Evolutionary conservation across 2,329 filamentous ascomycete genomes (phyloP).

Genomic region (Diaporthe batatas): DNA sequence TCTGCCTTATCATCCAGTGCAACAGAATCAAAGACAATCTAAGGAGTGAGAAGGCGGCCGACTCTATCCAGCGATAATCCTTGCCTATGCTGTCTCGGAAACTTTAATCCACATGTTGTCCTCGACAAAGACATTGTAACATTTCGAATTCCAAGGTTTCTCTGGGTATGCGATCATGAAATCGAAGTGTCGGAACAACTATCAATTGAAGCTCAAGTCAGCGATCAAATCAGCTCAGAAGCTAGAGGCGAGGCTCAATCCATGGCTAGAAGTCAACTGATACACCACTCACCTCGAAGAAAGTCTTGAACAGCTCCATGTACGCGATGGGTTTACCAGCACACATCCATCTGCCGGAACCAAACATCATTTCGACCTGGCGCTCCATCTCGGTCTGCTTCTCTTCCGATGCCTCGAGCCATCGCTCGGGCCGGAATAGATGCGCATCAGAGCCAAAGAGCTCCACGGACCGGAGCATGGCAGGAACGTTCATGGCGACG

Average conservation of each 20-base stretch:
- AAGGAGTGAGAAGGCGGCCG: background rate
- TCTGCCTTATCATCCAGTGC: no score
- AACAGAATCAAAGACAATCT: background rate
- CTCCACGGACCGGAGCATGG: slow-evolving; percentile 70
- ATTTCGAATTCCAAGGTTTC: slow-evolving; percentile 22
- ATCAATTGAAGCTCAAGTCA: background rate
- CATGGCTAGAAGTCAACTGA: background rate
- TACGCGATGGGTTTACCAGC: slow-evolving; percentile 37
- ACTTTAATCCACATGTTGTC: slow-evolving; percentile 25
- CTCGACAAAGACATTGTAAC: slow-evolving; percentile 37
- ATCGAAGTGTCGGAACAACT: slow-evolving; percentile 39
- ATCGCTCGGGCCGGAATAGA: slow-evolving; percentile 63
- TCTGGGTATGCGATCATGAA: slow-evolving; percentile 29
- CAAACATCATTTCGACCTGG: slow-evolving; percentile 64
- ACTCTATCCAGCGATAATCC: no score
- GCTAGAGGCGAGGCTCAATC: no score
- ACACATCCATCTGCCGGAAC: slow-evolving; percentile 55
- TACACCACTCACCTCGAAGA: slow-evolving; percentile 53
- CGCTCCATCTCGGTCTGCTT: slow-evolving; percentile 56
- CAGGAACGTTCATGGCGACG: slow-evolving; percentile 58
- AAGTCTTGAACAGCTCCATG: slow-evolving; percentile 39
- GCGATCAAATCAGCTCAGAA: background rate
- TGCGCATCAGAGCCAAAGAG: slow-evolving; percentile 67
- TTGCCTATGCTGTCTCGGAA: background rate
- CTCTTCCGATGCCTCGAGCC: slow-evolving; percentile 55